These are phyloP conservation scores for Thielaviopsis populi DNA, from an alignment of 2,329 filamentous ascomycete genomes.

Conservation along the genomic window DNA sequence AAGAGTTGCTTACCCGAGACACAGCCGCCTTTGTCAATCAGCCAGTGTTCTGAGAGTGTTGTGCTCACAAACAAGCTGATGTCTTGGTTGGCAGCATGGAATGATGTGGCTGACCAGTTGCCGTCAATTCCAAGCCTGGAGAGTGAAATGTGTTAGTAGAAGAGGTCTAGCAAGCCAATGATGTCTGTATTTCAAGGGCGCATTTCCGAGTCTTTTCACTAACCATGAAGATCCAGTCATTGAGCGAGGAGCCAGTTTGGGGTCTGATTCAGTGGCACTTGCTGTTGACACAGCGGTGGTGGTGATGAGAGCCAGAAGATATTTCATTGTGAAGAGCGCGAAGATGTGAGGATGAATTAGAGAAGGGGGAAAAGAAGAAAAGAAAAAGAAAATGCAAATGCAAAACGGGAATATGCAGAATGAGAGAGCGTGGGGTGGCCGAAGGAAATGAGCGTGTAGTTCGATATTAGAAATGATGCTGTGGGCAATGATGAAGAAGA, in stretches of 20 bases:
- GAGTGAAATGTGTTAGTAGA: not conserved
- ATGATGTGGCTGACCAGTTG: conserved; percentile 53
- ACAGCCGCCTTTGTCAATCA: conserved; percentile 45
- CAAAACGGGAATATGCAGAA: not conserved
- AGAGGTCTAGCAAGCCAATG: not conserved
- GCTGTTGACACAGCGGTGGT: conserved; percentile 2
- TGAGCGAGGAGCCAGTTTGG: conserved; percentile 6
- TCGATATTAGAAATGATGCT: conserved; percentile 2
- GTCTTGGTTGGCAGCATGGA: conserved; percentile 37
- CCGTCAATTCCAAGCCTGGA: conserved; percentile 50
- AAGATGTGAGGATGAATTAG: not conserved
- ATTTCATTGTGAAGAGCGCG: conserved; percentile 6
- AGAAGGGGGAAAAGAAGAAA: not conserved
- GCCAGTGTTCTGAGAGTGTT: conserved; percentile 56
- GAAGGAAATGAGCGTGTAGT: not conserved
- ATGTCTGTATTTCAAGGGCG: not conserved
- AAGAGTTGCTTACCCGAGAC: conserved; percentile 29
- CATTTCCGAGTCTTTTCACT: not conserved
- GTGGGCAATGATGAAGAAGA: not conserved
- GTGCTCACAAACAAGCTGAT: conserved; percentile 43
- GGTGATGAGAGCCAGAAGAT: not conserved
- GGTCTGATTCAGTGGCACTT: not conserved
- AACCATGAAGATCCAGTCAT: conserved; percentile 15
- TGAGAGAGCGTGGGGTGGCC: not conserved
- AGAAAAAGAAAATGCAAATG: not conserved